Percentiles rank a stretch among this genome's conserved stretches.
Conservation (phyloP, 208 protist genomes). For the Acanthamoeba lenticulata region DNA sequence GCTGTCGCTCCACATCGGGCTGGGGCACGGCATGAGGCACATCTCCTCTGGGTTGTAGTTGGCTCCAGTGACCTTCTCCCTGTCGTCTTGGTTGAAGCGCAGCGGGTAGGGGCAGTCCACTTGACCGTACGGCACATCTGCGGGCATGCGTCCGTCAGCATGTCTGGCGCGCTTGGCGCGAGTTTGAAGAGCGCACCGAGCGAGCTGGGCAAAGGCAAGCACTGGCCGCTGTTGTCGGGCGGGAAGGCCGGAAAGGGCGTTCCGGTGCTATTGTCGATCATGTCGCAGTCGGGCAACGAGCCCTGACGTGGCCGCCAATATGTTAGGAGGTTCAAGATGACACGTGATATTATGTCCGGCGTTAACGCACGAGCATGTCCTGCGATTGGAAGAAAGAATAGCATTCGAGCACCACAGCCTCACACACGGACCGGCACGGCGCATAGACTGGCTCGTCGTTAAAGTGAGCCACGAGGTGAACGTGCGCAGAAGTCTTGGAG, state of each 20-base stretch:
- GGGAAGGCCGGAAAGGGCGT: not conserved
- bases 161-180: too few species aligned
- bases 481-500: too few species aligned
- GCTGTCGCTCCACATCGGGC: constrained; percentile 9
- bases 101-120: constrained; percentile 52
- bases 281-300: not conserved
- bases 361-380: not conserved
- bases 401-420: not conserved
- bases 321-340: too few species aligned
- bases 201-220: not conserved
- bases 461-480: too few species aligned
- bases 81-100: constrained; percentile 13
- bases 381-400: not conserved
- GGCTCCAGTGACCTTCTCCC: not conserved
- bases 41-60: not conserved
- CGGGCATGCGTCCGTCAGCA: not conserved
- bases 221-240: not conserved
- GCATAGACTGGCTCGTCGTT: not conserved
- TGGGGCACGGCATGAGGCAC: constrained; percentile 27
- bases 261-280: not conserved
- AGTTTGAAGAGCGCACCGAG: too few species aligned
- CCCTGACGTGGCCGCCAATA: not conserved
- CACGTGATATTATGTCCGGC: too few species aligned
- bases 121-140: constrained; percentile 23
- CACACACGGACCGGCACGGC: not conserved